phyloP scores from a whole-genome alignment of 2,329 filamentous ascomycete genomes.

The Pestalotiopsis sp. region DNA sequence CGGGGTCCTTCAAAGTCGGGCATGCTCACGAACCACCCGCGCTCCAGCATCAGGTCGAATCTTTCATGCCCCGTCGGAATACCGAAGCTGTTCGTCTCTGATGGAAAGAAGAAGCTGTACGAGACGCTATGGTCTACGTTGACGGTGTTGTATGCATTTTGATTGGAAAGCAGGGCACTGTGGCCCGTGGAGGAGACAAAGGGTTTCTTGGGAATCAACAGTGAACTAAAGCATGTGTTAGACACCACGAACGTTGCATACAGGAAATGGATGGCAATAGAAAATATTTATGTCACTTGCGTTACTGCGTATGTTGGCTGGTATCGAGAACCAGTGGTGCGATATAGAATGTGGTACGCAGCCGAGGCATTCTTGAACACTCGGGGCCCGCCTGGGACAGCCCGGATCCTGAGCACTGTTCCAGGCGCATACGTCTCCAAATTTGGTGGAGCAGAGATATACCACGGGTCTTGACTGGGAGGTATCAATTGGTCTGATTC shows the following conservation, averaged over 20 bases:
- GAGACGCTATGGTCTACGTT: not conserved
- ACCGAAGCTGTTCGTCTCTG: not conserved
- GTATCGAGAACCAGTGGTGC: not conserved
- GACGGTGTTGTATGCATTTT: not conserved
- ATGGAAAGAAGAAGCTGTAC: not conserved
- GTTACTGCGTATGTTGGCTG: constrained; percentile 1
- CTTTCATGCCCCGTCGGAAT: not conserved
- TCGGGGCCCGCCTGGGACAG: not conserved
- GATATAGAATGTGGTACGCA: not conserved
- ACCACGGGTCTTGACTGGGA: not conserved
- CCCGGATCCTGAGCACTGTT: not conserved
- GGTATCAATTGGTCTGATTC: not conserved
- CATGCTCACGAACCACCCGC: not conserved
- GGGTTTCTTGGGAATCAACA: not conserved
- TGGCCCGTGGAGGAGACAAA: not conserved
- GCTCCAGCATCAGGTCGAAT: not conserved
- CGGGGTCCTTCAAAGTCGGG: constrained; percentile 4
- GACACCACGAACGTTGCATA: not conserved
- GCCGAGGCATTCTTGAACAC: not conserved
- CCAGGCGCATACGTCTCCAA: not conserved
- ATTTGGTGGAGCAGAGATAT: not conserved
- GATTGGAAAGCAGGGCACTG: not conserved
- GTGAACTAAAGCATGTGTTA: not conserved
- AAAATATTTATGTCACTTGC: not conserved
- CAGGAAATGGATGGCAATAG: no score